phyloP scores from a whole-genome alignment of 1,284 basidiomycete genomes.

The Cystobasidiaceae sp. region DNA sequence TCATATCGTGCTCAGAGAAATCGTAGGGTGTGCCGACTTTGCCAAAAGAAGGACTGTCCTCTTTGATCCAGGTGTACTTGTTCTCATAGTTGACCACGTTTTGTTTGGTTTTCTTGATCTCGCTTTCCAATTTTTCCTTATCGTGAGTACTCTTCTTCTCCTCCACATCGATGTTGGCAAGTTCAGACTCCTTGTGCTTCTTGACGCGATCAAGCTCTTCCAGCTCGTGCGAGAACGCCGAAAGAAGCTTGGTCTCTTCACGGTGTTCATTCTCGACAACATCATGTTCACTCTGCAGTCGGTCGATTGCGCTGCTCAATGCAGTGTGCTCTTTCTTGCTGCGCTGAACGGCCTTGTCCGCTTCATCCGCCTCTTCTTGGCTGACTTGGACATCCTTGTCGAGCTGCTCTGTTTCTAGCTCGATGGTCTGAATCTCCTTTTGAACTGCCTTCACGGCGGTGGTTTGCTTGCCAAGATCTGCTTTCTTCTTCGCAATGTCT shows the following conservation, averaged over 20 bases:
- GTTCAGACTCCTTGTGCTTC: constrained; percentile 71
- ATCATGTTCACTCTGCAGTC: constrained; percentile 55
- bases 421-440: constrained; percentile 80
- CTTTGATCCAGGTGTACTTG: constrained; percentile 78
- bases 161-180: constrained; percentile 65
- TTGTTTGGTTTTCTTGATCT: constrained; percentile 46
- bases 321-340: constrained; percentile 62
- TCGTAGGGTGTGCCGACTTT: constrained; percentile 76
- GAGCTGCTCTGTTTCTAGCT: constrained; percentile 80
- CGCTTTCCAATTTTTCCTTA: constrained; percentile 51
- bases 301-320: constrained; percentile 1
- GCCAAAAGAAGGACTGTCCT: constrained; percentile 79
- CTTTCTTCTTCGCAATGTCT: constrained; percentile 74
- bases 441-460: constrained; percentile 77
- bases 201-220: constrained; percentile 73
- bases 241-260: constrained; percentile 77
- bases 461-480: constrained; percentile 70
- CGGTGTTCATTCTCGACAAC: constrained; percentile 67
- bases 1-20: constrained; percentile 68
- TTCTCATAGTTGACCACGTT: constrained; percentile 60
- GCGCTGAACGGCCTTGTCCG: constrained; percentile 57
- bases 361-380: constrained; percentile 60
- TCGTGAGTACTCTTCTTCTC: constrained; percentile 59
- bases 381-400: constrained; percentile 66
- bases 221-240: constrained; percentile 81